A percentile compares a stretch with the other conserved stretches of the same genome.
phyloP scores from a whole-genome alignment of 169 alveolate genomes.

The Eimeria maxima region DNA sequence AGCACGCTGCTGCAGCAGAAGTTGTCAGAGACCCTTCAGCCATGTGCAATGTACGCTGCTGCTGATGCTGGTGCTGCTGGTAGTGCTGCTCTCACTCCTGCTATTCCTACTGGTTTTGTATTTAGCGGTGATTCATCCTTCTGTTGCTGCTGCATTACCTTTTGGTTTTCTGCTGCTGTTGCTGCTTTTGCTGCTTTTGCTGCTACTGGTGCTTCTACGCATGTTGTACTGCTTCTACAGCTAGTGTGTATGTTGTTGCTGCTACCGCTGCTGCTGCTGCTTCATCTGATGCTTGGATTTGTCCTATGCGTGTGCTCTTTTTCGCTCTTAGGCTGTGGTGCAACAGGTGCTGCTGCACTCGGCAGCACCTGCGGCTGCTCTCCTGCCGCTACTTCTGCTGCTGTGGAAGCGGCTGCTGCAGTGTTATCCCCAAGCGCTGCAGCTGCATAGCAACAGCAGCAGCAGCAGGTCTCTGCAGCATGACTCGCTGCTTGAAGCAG shows the following conservation, averaged over 20 bases:
- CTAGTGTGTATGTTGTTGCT: not conserved
- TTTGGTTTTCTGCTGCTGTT: not conserved
- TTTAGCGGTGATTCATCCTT: not conserved
- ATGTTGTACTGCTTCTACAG: not conserved
- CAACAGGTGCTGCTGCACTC: conserved; percentile 69
- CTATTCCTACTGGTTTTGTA: not conserved
- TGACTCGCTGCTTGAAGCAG: not conserved
- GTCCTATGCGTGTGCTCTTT: not conserved
- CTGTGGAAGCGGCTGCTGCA: conserved; percentile 75
- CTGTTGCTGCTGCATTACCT: not conserved
- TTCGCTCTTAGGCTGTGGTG: conserved; percentile 15
- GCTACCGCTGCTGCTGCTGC: conserved; percentile 31
- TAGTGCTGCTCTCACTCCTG: not conserved
- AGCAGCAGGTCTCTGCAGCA: not conserved
- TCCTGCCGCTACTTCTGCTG: conserved; percentile 59
- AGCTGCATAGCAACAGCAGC: conserved; percentile 29
- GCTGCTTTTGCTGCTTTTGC: conserved; percentile 7
- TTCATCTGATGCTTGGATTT: not conserved
- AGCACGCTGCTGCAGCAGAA: not conserved
- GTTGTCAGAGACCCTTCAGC: too few species aligned
- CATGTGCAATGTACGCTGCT: not conserved
- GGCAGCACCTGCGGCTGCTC: conserved; percentile 22
- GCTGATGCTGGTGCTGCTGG: conserved; percentile 15
- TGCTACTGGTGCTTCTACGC: not conserved
- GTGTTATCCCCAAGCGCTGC: conserved; percentile 54